A percentile compares a stretch with the other conserved stretches of the same genome.
These are phyloP conservation scores for Hagleromyces aurorensis DNA, from an alignment of 805 yeast species.

Conservation along the genomic window DNA sequence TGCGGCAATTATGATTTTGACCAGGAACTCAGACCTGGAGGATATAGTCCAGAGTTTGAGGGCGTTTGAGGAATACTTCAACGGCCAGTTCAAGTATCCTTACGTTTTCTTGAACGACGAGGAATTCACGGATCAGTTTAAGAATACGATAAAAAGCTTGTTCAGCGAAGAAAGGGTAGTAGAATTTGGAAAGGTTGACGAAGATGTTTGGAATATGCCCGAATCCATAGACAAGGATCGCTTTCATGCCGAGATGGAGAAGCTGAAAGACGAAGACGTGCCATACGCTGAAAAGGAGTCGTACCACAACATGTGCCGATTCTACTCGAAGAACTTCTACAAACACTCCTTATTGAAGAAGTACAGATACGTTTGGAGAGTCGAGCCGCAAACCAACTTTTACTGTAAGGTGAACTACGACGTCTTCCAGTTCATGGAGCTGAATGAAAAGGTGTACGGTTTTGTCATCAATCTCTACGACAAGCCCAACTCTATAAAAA, in stretches of 20 bases:
- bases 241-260: conserved; percentile 36
- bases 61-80: conserved; percentile 58
- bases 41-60: conserved; percentile 45
- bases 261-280: conserved; percentile 36
- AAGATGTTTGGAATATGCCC: conserved; percentile 55
- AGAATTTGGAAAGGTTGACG: conserved; percentile 39
- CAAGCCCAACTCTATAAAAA: conserved; percentile 50
- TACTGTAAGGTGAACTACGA: conserved; percentile 68
- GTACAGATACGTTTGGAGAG: conserved; percentile 69
- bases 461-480: conserved; percentile 65
- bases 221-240: conserved; percentile 40
- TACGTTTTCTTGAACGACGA: conserved; percentile 72
- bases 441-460: conserved; percentile 63
- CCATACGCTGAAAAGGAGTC: conserved; percentile 56
- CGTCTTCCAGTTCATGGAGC: conserved; percentile 65
- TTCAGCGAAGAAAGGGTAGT: conserved; percentile 37
- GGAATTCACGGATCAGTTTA: conserved; percentile 55
- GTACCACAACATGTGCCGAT: conserved; percentile 82
- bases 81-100: conserved; percentile 65
- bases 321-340: conserved; percentile 58
- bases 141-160: conserved; percentile 32
- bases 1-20: conserved; percentile 69
- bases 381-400: conserved; percentile 67
- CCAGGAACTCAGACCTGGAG: conserved; percentile 54
- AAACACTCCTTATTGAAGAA: conserved; percentile 54